Evolutionary conservation across 306 rosid species (phyloP).

Genomic region (Rosa persica): DNA sequence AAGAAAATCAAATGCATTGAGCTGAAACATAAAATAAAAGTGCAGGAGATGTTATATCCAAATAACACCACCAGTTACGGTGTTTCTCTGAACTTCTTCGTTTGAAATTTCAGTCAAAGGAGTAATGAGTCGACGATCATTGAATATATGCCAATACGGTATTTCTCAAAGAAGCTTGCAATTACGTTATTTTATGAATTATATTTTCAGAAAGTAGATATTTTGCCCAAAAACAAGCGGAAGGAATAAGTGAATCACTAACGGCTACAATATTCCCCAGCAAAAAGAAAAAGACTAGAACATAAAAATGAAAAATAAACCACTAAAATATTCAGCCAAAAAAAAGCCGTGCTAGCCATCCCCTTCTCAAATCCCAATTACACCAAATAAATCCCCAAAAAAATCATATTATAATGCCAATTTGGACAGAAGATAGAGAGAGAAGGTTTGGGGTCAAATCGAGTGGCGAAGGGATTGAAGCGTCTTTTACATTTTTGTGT

Average conservation of each 20-base stretch:
- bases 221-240: background rate
- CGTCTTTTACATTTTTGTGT: constrained; percentile 45
- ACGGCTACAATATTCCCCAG: background rate
- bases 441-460: constrained; percentile 64
- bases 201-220: too few relatives aligned
- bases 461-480: constrained; percentile 72
- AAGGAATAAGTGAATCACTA: background rate
- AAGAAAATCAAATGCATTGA: too few relatives aligned
- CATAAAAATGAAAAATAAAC: background rate
- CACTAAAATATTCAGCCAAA: background rate
- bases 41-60: too few relatives aligned
- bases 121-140: too few relatives aligned
- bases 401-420: background rate
- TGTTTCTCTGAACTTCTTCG: too few relatives aligned
- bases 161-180: too few relatives aligned
- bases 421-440: constrained; percentile 21
- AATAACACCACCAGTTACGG: too few relatives aligned
- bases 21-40: too few relatives aligned
- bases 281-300: background rate
- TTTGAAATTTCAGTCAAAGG: too few relatives aligned
- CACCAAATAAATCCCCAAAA: background rate
- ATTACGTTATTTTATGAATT: too few relatives aligned
- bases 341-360: constrained; percentile 9
- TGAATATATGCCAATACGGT: too few relatives aligned
- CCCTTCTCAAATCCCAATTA: constrained; percentile 8